These are phyloP conservation scores for Vitis hybrid DNA, from an alignment of 177 flowering plant species.

Conservation along the genomic window DNA sequence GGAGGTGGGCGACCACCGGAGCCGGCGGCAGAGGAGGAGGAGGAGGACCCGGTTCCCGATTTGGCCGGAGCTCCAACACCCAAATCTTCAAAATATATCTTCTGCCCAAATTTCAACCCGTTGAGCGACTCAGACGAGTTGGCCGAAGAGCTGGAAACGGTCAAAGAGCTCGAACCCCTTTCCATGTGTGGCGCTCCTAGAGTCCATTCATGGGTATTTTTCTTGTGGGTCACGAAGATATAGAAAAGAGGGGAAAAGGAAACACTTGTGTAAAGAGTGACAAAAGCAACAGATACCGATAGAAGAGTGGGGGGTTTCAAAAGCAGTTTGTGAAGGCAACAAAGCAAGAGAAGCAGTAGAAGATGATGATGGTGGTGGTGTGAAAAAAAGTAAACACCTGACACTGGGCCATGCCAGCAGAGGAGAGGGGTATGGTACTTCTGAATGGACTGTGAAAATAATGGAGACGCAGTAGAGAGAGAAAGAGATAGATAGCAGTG, in stretches of 20 bases:
- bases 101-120: conserved; percentile 73
- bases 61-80: conserved; percentile 39
- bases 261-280: not conserved
- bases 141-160: conserved; percentile 30
- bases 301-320: not conserved
- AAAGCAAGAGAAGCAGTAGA: conserved; percentile 3
- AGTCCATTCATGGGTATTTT: conserved; percentile 26
- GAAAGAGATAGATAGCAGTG: not conserved
- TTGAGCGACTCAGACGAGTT: conserved; percentile 51
- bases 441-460: conserved; percentile 5
- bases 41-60: conserved; percentile 32
- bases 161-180: conserved; percentile 47
- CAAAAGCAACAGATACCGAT: not conserved
- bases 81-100: conserved; percentile 80
- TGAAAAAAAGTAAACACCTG: conserved; percentile 32
- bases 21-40: conserved; percentile 18
- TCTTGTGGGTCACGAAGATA: conserved; percentile 13
- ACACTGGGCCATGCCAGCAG: conserved; percentile 35
- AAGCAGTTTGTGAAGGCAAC: too few species aligned
- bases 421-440: conserved; percentile 5
- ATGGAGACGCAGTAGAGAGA: conserved; percentile 4
- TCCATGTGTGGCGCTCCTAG: conserved; percentile 33
- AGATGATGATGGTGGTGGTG: conserved; percentile 13
- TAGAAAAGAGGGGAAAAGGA: conserved; percentile 10
- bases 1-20: conserved; percentile 8